These are phyloP conservation scores for Hordeum pubiflorum DNA, from an alignment of 202 grass and related monocot species.

Conservation along the genomic window DNA sequence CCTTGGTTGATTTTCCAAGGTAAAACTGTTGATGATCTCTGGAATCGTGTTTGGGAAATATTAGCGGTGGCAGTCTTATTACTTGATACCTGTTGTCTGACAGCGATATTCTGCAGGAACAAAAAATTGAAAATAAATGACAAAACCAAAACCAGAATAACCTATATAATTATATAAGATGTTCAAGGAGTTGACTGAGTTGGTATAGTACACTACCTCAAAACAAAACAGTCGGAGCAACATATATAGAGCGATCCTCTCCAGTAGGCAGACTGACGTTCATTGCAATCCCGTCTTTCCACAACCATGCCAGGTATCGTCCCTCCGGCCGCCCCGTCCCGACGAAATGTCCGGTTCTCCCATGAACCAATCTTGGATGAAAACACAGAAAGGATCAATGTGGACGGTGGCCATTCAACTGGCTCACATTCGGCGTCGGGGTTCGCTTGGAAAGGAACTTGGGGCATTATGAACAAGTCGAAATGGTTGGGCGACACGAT, in stretches of 20 bases:
- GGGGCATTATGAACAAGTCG: not conserved
- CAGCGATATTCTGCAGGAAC: slow-evolving; percentile 9
- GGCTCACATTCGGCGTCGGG: not conserved
- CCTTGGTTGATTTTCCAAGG: too few relatives aligned
- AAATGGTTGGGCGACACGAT: not conserved
- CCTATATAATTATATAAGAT: not conserved
- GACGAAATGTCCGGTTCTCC: not conserved
- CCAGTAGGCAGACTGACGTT: not conserved
- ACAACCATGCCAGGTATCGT: not conserved
- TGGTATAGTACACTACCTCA: not conserved
- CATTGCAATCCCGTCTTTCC: not conserved
- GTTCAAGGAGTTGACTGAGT: not conserved
- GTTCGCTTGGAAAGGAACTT: not conserved
- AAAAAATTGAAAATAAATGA: not conserved
- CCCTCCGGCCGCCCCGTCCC: not conserved
- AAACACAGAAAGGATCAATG: not conserved
- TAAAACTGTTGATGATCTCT: not conserved
- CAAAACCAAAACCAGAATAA: not conserved
- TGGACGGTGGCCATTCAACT: not conserved
- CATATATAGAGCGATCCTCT: not conserved
- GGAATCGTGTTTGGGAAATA: too few relatives aligned
- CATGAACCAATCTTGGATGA: not conserved
- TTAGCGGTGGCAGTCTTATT: not conserved
- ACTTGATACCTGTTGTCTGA: slow-evolving; percentile 3
- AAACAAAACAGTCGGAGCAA: not conserved